Evolutionary conservation across 2,329 filamentous ascomycete genomes (phyloP).

Genomic region (Aspergillus terreus): DNA sequence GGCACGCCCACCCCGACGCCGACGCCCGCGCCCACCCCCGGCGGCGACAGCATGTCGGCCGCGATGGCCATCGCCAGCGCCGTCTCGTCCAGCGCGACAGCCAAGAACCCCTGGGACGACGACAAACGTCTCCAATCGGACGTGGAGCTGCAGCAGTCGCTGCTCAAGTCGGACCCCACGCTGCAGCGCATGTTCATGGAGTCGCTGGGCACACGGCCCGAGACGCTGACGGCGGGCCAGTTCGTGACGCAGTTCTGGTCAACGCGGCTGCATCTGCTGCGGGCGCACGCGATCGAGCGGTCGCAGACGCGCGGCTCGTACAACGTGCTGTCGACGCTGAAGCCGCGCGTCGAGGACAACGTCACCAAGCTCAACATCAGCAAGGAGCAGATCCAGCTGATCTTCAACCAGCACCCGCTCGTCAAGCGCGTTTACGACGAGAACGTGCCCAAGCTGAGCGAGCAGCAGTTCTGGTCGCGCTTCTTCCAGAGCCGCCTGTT

Average conservation of each 20-base stretch:
- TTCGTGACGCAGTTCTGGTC: slow-evolving; percentile 97
- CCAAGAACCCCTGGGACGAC: slow-evolving; percentile 68
- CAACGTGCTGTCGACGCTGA: slow-evolving; percentile 88
- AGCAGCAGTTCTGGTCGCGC: slow-evolving; percentile 83
- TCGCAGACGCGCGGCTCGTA: slow-evolving; percentile 85
- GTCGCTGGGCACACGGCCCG: slow-evolving; percentile 75
- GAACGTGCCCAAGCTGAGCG: slow-evolving; percentile 75
- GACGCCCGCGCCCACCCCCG: slow-evolving; percentile 19
- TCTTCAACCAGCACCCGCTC: slow-evolving; percentile 88
- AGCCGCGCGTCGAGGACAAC: slow-evolving; percentile 71
- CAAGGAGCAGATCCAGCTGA: slow-evolving; percentile 86
- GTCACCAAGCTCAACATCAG: slow-evolving; percentile 78
- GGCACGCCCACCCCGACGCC: slow-evolving; percentile 33
- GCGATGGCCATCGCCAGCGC: slow-evolving; percentile 77
- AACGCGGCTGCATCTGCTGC: slow-evolving; percentile 76
- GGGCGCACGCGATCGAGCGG: slow-evolving; percentile 84
- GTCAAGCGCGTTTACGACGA: slow-evolving; percentile 90
- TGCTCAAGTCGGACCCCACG: slow-evolving; percentile 73
- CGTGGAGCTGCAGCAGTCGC: slow-evolving; percentile 77
- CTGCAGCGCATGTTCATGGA: slow-evolving; percentile 85
- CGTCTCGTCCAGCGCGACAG: slow-evolving; percentile 47
- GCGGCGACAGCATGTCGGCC: slow-evolving; percentile 53
- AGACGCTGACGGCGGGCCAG: slow-evolving; percentile 71
- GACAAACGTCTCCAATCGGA: slow-evolving; percentile 74
- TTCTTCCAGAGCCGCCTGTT: slow-evolving; percentile 91